Evolutionary conservation across 179 eudicot species (phyloP), one percentile per base, ranked within the genome.

Genomic region (Spergularia azorica): DNA sequence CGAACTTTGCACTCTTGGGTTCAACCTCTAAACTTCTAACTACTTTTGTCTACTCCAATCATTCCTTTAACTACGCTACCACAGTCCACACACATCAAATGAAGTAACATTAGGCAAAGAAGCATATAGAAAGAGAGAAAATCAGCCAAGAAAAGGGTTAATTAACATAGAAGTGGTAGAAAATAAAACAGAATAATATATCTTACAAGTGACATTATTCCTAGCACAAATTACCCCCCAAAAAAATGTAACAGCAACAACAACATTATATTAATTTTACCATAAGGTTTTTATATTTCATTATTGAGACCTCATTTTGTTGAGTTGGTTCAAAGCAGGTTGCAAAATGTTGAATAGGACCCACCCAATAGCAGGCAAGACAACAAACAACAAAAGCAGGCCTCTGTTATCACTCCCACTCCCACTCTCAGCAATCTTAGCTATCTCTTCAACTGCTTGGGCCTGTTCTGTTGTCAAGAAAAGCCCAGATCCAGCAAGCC

Each of bases 251-350:
- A 63, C 59, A 74, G 12, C 50, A 73, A 73, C 43, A 60, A 32
- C 13, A 16, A 71, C 6, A 1, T 9, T 61, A 9, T 58, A 38
- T 38, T 18, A 3, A 56, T 60, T 26, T 16, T 18, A 36, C 20
- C 3, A 56, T 39, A 66, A 67, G 56, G 16, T 66, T 7, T 16
- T 32, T 2, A 8, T 26, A 41, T 13, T 2, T 18, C 12, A n/a
- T 86, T 75, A 86, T 67, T 83, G 63, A 75, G 96, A 90, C 72
- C 92, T 90, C 98, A 95, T 95, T 83, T 68, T 88, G 84, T 95
- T 90, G 76, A 93, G 75, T 85, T 95, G 98, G 87, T 95, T 95
- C 87, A 93, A 81, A 88, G 98, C 97, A 9, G 97, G 97, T 77
- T 95, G 98, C 80, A 95, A 88, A 59, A 95, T 93, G 51, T 91